Conservation (phyloP, 163 green algal species). For the Chlorella variabilis region DNA sequence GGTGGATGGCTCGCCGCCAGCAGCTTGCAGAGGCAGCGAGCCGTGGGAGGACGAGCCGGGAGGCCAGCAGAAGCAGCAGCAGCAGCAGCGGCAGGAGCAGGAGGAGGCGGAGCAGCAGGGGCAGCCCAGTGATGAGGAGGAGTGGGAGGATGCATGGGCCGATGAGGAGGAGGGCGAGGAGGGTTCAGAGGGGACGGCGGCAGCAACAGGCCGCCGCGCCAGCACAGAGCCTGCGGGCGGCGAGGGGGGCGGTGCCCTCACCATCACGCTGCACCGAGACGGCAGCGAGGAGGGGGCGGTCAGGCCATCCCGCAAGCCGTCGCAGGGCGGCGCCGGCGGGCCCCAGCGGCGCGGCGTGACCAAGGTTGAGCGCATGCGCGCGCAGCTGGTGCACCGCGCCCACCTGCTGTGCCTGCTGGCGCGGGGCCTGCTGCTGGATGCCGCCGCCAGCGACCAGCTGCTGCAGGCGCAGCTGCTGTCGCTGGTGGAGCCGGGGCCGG, state of each 20-base stretch:
- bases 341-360: not conserved
- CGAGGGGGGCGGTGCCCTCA: not conserved
- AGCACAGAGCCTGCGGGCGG: not conserved
- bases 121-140: not conserved
- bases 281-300: not conserved
- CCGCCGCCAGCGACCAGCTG: constrained; percentile 50
- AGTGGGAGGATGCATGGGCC: not conserved
- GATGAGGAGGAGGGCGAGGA: constrained; percentile 19
- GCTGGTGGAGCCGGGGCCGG: constrained; percentile 28
- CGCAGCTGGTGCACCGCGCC: constrained; percentile 59
- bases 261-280: not conserved
- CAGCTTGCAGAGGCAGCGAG: too few relatives aligned
- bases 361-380: constrained; percentile 34
- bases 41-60: not conserved
- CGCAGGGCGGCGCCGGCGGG: not conserved
- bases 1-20: not conserved
- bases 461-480: constrained; percentile 64
- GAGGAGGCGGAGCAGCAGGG: not conserved
- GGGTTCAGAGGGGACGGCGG: not conserved
- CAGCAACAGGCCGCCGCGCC: not conserved
- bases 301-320: not conserved
- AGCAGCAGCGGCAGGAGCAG: not conserved
- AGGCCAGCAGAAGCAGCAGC: not conserved
- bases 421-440: constrained; percentile 58
- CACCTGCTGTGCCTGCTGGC: constrained; percentile 73